Evolutionary conservation across 345 rosid genomes (phyloP).

Genomic region (Syzygium aqueum): DNA sequence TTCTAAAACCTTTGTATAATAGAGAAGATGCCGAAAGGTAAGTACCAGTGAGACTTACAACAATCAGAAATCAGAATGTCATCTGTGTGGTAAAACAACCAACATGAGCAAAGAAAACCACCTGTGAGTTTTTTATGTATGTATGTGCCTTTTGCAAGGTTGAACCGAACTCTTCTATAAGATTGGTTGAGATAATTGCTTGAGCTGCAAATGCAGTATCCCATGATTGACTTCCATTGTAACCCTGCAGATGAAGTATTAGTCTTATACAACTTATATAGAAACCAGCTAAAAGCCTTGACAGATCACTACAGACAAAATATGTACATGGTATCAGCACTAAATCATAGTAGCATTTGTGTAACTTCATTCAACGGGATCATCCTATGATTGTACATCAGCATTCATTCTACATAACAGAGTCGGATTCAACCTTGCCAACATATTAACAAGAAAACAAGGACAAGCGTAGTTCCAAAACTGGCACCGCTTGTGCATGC

Average conservation of each 20-base stretch:
- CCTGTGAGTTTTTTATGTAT: conserved; percentile 74
- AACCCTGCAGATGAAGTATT: conserved; percentile 49
- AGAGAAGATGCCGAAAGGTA: conserved; percentile 1
- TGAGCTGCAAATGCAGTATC: conserved; percentile 82
- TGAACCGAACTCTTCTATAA: conserved; percentile 60
- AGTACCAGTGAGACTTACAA: not conserved
- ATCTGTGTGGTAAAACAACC: not conserved
- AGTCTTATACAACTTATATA: not conserved
- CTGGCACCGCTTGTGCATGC: not conserved
- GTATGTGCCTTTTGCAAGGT: conserved; percentile 61
- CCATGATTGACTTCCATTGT: conserved; percentile 97
- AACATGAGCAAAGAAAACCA: conserved; percentile 9
- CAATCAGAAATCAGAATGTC: not conserved
- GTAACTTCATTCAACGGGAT: not conserved
- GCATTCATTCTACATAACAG: not conserved
- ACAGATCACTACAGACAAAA: not conserved
- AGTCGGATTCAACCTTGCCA: not conserved
- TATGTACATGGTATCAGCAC: not conserved
- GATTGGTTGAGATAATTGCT: conserved; percentile 71
- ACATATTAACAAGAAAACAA: not conserved
- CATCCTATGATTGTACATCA: not conserved
- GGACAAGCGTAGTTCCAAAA: not conserved
- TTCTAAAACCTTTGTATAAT: conserved; percentile 49
- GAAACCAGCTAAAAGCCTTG: not conserved
- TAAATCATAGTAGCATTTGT: not conserved